A percentile compares a stretch with the other conserved stretches of the same genome.
These are phyloP conservation scores for Solanum hybrid DNA, from an alignment of 305 asterid genomes.

Conservation along the genomic window DNA sequence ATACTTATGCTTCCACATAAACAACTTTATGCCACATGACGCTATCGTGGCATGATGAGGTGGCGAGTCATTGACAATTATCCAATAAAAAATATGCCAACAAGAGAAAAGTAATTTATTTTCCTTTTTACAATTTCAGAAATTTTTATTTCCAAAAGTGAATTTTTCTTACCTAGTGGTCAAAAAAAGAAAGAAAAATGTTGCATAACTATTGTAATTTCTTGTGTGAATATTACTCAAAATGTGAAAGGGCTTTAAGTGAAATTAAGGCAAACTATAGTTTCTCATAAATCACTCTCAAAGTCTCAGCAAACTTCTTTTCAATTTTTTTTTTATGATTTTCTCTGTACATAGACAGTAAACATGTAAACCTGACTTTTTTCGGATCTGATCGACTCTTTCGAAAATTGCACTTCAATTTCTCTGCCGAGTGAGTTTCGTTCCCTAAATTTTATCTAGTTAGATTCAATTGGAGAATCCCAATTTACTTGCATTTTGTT, in stretches of 20 bases:
- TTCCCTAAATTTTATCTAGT: constrained; percentile 10
- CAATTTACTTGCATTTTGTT: background rate
- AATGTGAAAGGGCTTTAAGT: background rate
- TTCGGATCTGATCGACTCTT: background rate
- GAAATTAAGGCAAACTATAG: background rate
- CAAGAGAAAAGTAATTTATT: no score
- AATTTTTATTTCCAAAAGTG: no score
- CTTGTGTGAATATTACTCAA: background rate
- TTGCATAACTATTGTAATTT: background rate
- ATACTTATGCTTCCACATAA: background rate
- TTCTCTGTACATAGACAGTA: background rate
- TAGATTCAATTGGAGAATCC: background rate
- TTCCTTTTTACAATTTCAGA: no score
- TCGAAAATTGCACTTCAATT: constrained; percentile 21
- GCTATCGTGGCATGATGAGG: background rate
- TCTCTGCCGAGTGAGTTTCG: constrained; percentile 7
- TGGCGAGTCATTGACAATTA: no score
- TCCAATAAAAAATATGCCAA: no score
- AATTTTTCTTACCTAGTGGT: no score
- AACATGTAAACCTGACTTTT: background rate
- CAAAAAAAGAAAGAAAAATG: background rate
- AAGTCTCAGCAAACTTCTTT: background rate
- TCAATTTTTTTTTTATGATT: background rate
- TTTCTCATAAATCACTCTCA: background rate
- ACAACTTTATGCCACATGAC: background rate